phyloP scores from a whole-genome alignment of 306 rosid species.

The Gleditsia sinensis region DNA sequence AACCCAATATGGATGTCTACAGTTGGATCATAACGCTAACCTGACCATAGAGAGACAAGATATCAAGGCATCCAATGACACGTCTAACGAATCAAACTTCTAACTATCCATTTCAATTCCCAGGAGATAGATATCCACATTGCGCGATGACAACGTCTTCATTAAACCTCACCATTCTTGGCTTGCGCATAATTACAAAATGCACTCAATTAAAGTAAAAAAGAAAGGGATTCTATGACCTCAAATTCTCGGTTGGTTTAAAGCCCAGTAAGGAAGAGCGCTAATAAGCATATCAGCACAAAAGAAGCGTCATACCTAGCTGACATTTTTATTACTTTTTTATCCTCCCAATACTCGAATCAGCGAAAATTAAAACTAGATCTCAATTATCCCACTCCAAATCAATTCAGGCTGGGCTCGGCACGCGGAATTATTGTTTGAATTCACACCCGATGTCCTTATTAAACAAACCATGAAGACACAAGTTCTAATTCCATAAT shows the following conservation, averaged over 20 bases:
- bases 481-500: background rate
- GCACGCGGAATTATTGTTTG: background rate
- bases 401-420: background rate
- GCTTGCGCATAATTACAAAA: conserved; percentile 18
- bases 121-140: conserved; percentile 22
- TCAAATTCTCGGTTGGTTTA: background rate
- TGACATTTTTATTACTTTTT: background rate
- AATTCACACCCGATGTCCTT: background rate
- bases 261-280: conserved; percentile 14
- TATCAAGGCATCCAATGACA: background rate
- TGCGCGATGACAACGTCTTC: background rate
- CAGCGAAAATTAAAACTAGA: conserved; percentile 39
- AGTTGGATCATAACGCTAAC: conserved; percentile 15
- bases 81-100: conserved; percentile 6
- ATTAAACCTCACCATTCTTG: background rate
- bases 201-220: background rate
- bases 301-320: conserved; percentile 11
- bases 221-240: background rate
- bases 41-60: background rate
- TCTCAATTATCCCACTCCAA: conserved; percentile 33
- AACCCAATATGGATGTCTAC: conserved; percentile 4
- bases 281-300: conserved; percentile 5
- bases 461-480: background rate
- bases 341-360: background rate
- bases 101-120: conserved; percentile 18